These are phyloP conservation scores for Vitis rupestris DNA, from an alignment of 164 flowering plant species.

Conservation along the genomic window DNA sequence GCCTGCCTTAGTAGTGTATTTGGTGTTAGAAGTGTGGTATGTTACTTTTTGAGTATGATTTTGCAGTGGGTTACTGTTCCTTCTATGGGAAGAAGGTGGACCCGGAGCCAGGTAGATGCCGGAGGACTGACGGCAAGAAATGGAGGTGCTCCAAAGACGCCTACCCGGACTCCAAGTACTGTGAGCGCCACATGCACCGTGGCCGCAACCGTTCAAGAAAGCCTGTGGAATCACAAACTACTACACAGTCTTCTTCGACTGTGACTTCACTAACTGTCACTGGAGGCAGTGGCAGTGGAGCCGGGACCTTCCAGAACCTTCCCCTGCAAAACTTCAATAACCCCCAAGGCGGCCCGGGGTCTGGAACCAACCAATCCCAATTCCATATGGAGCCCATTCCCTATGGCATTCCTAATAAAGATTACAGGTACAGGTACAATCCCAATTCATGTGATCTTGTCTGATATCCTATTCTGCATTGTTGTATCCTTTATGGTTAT, in stretches of 20 bases:
- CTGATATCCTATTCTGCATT: too few relatives aligned
- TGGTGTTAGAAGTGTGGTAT: not conserved
- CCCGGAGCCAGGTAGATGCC: conserved; percentile 75
- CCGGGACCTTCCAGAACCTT: conserved; percentile 46
- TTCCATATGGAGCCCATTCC: conserved; percentile 58
- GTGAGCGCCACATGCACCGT: conserved; percentile 84
- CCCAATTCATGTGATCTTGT: not conserved
- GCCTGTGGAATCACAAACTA: conserved; percentile 94
- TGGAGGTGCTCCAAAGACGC: conserved; percentile 87
- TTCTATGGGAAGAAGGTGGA: conserved; percentile 71
- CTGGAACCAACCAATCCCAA: conserved; percentile 48
- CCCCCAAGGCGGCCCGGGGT: conserved; percentile 31
- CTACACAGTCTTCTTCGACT: conserved; percentile 61
- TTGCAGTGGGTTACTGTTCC: conserved; percentile 69
- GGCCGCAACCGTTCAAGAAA: conserved; percentile 96
- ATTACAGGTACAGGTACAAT: conserved; percentile 53
- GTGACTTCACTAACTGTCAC: conserved; percentile 44
- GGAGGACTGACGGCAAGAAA: conserved; percentile 79
- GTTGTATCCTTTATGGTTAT: too few relatives aligned
- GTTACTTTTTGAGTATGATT: conserved; percentile 2
- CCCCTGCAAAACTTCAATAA: conserved; percentile 45
- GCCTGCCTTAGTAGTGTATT: not conserved
- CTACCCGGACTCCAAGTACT: conserved; percentile 71
- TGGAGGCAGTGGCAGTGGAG: conserved; percentile 16
- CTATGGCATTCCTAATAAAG: conserved; percentile 64